phyloP scores from a whole-genome alignment of 164 flowering plant genomes.

The Aristolochia californica region DNA sequence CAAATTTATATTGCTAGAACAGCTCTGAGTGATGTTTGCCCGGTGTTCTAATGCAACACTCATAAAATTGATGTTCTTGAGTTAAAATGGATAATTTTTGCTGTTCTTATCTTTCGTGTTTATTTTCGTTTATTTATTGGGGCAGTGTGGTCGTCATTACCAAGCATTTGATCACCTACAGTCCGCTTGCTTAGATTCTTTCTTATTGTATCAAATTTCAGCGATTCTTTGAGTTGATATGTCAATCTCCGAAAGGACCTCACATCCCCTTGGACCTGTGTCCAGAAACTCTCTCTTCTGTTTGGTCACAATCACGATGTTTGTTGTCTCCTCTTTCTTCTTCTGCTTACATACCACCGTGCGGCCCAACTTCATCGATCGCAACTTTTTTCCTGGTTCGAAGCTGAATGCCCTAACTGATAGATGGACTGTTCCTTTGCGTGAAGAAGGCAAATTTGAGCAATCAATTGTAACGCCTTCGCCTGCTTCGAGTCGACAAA shows the following conservation, averaged over 20 bases:
- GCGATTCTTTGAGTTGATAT: slow-evolving; percentile 13
- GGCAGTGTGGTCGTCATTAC: background rate
- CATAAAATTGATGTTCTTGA: no score
- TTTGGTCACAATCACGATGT: slow-evolving; percentile 27
- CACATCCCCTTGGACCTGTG: slow-evolving; percentile 25
- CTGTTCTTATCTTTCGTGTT: no score
- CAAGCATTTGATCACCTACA: background rate
- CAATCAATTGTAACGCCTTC: slow-evolving; percentile 8
- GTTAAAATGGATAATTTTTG: no score
- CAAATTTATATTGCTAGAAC: background rate
- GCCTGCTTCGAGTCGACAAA: slow-evolving; percentile 5
- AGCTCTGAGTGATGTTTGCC: no score
- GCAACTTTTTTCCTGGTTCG: slow-evolving; percentile 25
- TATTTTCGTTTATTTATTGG: background rate
- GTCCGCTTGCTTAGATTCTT: background rate
- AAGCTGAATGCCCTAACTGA: slow-evolving; percentile 15
- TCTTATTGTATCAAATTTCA: background rate
- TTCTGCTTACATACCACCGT: slow-evolving; percentile 48
- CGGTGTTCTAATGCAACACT: no score
- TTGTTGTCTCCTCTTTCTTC: slow-evolving; percentile 66
- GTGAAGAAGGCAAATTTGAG: slow-evolving; percentile 8
- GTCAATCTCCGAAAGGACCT: slow-evolving; percentile 31
- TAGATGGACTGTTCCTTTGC: slow-evolving; percentile 8
- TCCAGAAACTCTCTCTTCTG: slow-evolving; percentile 34
- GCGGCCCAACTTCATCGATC: slow-evolving; percentile 28